phyloP scores from a whole-genome alignment of 345 rosid species.

The Eucalyptus curtisii region DNA sequence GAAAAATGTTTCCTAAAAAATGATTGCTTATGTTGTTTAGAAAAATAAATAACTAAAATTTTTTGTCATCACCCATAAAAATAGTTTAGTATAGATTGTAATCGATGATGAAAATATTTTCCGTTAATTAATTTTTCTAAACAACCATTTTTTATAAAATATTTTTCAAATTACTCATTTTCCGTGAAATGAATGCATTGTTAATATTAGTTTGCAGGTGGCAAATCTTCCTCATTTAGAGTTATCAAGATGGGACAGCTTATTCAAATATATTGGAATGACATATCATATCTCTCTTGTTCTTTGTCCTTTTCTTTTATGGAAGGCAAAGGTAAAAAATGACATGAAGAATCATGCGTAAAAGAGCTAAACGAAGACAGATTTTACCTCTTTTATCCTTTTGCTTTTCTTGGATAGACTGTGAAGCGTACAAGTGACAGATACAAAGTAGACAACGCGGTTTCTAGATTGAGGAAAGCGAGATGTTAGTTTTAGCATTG shows the following conservation, averaged over 20 bases:
- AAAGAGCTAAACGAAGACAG: not conserved
- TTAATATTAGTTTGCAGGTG: not conserved
- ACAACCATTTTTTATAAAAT: too few species aligned
- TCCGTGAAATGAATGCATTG: accelerated
- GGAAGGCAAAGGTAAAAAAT: too few species aligned
- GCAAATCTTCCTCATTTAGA: not conserved
- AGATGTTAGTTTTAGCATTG: not conserved
- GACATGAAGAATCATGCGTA: too few species aligned
- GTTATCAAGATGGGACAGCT: not conserved
- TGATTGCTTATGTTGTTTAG: too few species aligned
- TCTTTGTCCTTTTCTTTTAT: too few species aligned
- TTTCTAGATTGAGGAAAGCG: not conserved
- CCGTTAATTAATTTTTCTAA: accelerated
- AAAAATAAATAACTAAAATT: too few species aligned
- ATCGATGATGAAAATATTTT: too few species aligned
- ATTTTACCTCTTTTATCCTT: not conserved
- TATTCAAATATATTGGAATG: too few species aligned
- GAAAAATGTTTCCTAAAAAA: accelerated
- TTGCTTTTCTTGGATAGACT: not conserved
- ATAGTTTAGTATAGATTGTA: too few species aligned
- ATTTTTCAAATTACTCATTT: too few species aligned
- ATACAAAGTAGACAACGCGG: not conserved
- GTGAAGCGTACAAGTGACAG: not conserved
- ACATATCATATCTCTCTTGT: not conserved
- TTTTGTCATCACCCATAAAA: too few species aligned